Conservation (phyloP, 1,284 basidiomycete species). For the Sanguinoderma infundibulare region DNA sequence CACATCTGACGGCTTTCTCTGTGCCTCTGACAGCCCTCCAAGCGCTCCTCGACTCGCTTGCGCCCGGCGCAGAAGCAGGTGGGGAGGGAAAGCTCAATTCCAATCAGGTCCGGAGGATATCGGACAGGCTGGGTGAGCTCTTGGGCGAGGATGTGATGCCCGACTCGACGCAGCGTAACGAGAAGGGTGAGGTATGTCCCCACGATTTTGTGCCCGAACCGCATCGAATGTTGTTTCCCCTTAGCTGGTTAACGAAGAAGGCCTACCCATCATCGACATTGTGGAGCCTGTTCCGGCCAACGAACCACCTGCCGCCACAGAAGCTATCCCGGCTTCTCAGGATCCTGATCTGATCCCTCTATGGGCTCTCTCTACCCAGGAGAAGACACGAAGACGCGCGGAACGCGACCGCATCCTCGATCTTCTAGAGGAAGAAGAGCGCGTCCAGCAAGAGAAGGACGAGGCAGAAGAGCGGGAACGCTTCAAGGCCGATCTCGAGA, state of each 20-base stretch:
- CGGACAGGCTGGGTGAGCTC: conserved; percentile 63
- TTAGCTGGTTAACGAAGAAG: conserved; percentile 75
- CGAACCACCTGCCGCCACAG: conserved; percentile 6
- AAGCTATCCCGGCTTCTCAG: conserved; percentile 28
- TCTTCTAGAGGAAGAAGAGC: conserved; percentile 72
- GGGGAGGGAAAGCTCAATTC: conserved; percentile 44
- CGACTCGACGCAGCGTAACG: conserved; percentile 46
- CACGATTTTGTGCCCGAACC: conserved; percentile 4
- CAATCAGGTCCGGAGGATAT: conserved; percentile 56
- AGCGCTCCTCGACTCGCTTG: conserved; percentile 54
- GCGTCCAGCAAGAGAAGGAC: conserved; percentile 44
- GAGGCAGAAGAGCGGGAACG: conserved; percentile 46
- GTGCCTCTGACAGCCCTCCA: conserved; percentile 47
- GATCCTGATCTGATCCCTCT: conserved; percentile 53
- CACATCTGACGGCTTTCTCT: conserved; percentile 16
- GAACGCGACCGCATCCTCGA: conserved; percentile 70
- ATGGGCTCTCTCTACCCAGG: conserved; percentile 48
- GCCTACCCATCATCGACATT: conserved; percentile 78
- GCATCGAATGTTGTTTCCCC: conserved; percentile 17
- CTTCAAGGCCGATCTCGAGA: conserved; percentile 50
- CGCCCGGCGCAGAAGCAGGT: conserved; percentile 35
- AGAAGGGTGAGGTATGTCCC: conserved; percentile 64
- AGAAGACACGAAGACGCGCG: conserved; percentile 52
- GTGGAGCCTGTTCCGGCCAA: conserved; percentile 54
- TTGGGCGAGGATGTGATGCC: conserved; percentile 50